Evolutionary conservation across 805 yeast species (phyloP), one percentile per base, ranked within the genome.

Genomic region (Debaryomyces prosopidis): DNA sequence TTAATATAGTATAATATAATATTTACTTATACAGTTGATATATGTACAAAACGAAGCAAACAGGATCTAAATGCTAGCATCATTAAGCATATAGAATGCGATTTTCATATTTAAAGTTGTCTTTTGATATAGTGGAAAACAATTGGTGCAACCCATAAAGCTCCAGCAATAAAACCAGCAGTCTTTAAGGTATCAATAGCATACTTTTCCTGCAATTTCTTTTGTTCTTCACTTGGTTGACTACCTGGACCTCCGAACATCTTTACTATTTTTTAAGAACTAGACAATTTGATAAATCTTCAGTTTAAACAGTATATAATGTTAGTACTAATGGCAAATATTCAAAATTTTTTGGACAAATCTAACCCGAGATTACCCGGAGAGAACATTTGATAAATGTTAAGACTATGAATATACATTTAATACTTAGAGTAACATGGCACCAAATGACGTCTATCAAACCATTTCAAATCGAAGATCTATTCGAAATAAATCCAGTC

Each of bases 381-480:
- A 34, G 5, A 30, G 11, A 5, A 2, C 7, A 23, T 23, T 23
- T 4, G 3, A 3, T 7, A 4, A n/a, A n/a, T n/a, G n/a, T n/a
- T n/a, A n/a, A n/a, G 26, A 23, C 26, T 2, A 23, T 8, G 34
- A 8, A 31, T 3, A 31, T 31, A 31, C 17, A 27, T 12, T 27
- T 15, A 31, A n/a, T n/a, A 14, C 8, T 11, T 31, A 3, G 11
- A 8, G 34, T 31, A 14, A 3, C 34, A 31, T 7, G 17, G 12
- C 16, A 30, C 6, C 33, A 7, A 30, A 92, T 92, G 99, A 87
- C 97, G 3, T 87, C 97, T 0, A 75, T 91, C 11, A 80, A 79
- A 48, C 97, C 98, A 16, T 89, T 94, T 59, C 87, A 84, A 50
- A 91, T 96, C 3, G 82, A 90, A 2, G 97, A 94, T 58, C 68